Evolutionary conservation across 257 asterid genomes (phyloP), one percentile per base, ranked within the genome.

Genomic region (Plantago elongata): DNA sequence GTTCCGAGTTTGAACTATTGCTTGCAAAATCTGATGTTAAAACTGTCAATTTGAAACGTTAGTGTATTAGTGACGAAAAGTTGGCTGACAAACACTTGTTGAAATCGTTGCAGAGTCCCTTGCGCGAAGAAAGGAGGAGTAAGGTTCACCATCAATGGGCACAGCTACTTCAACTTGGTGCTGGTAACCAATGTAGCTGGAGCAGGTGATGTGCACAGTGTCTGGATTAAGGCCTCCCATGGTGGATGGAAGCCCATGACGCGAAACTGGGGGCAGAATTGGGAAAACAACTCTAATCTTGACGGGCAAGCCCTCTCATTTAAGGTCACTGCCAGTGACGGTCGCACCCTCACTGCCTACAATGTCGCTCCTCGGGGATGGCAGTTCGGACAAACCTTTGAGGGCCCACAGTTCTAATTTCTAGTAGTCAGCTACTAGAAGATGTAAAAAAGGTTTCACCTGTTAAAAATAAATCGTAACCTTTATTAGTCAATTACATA

Each of bases 201-300:
- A 7, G 56, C 65, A 30, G 65, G 65, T 18, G 65, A 61, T 15
- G 46, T 61, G 14, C 54, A 47, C 30, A 56, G 51, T 9, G 66
- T 61, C n/a, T 61, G 66, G 66, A 61, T 61, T 46, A 61, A 61
- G 43, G 48, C 57, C n/a, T 47, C 66, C 43, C 54, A 44, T 47
- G 47, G 46, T 5, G 66, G 66, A 62, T 62, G 66, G 66, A 45
- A 48, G 13, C 57, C 54, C 9, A 48, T 62, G 66, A 12, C 66
- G 3, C 29, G 66, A 61, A 61, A 61, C 54, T 59, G 64, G 64
- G 64, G 64, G 38, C 64, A 60, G 18, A 60, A 60, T 60, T 60
- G 64, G 64, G 56, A 48, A n/a, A 62, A 34, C 57, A 49, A 62
- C 45, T 47, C 66, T 38, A 30, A 62, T 51, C 45, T 62, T 27